phyloP scores from a whole-genome alignment of 164 flowering plant species.

The Tetrastigma voinierianum region DNA sequence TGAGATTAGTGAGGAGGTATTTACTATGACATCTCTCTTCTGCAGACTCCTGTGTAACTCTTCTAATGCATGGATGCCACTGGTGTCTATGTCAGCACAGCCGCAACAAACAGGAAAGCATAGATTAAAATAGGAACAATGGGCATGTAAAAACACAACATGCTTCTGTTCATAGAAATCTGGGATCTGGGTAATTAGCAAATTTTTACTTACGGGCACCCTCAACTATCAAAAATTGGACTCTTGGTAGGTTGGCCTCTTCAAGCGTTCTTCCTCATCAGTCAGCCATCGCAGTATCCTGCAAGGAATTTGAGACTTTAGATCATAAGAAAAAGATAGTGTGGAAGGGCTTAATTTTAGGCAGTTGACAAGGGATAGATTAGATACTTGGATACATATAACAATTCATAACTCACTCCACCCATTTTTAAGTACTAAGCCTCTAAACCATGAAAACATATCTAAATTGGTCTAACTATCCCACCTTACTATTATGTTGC shows the following conservation, averaged over 20 bases:
- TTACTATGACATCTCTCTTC: conserved; percentile 69
- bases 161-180: neutral
- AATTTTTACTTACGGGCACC: conserved; percentile 65
- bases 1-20: neutral
- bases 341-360: neutral
- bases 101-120: conserved; percentile 35
- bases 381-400: neutral
- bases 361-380: neutral
- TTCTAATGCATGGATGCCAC: conserved; percentile 77
- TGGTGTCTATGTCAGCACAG: conserved; percentile 92
- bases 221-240: conserved; percentile 67
- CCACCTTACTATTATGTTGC: no score
- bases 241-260: conserved; percentile 24
- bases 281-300: conserved; percentile 77
- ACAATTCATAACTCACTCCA: no score
- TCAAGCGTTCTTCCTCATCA: conserved; percentile 62
- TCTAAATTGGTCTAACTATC: no score
- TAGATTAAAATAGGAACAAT: neutral
- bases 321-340: neutral
- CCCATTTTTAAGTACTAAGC: no score
- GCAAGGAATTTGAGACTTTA: conserved; percentile 11
- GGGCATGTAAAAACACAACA: neutral
- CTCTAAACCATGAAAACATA: no score
- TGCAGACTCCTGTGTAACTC: conserved; percentile 54
- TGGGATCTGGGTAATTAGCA: neutral